These are phyloP conservation scores for Colletotrichum lindemuthianum DNA, from an alignment of 2,329 filamentous ascomycete species.

Conservation along the genomic window DNA sequence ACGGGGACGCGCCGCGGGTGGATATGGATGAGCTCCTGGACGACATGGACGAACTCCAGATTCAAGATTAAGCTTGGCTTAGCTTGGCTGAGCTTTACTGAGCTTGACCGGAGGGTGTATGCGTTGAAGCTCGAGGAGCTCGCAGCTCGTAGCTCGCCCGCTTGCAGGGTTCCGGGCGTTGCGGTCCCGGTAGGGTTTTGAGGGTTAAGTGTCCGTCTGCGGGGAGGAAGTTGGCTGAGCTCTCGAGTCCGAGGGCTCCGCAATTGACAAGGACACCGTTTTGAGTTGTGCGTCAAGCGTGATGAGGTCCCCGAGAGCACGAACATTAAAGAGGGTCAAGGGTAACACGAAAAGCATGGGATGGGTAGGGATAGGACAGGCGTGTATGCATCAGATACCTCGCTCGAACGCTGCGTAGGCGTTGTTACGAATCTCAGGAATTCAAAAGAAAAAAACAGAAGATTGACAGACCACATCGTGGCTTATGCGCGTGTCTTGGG, in stretches of 20 bases:
- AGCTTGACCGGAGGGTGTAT: too few species aligned
- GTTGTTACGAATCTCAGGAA: neutral
- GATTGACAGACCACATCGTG: conserved; percentile 15
- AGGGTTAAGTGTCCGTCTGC: conserved; percentile 29
- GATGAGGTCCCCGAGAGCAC: too few species aligned
- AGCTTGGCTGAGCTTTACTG: neutral
- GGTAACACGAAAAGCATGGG: conserved; percentile 22
- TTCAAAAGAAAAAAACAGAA: neutral
- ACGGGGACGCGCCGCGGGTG: conserved; percentile 72
- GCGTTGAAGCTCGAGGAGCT: too few species aligned
- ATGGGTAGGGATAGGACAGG: conserved; percentile 30
- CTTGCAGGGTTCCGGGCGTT: conserved; percentile 3
- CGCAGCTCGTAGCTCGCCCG: neutral
- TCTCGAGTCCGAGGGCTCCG: too few species aligned
- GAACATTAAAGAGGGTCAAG: conserved; percentile 2
- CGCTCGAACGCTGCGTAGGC: conserved; percentile 14
- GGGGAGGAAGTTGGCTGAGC: conserved; percentile 5
- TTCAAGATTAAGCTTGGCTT: conserved; percentile 60
- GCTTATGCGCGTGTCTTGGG: conserved; percentile 8
- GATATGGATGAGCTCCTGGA: conserved; percentile 86
- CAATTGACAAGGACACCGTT: neutral
- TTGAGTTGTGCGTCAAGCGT: neutral
- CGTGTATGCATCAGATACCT: conserved; percentile 36
- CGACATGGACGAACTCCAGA: conserved; percentile 89
- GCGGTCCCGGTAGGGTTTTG: conserved; percentile 13